These are phyloP conservation scores for Candida khao-thaluensis DNA, from an alignment of 805 yeast species.

Conservation along the genomic window DNA sequence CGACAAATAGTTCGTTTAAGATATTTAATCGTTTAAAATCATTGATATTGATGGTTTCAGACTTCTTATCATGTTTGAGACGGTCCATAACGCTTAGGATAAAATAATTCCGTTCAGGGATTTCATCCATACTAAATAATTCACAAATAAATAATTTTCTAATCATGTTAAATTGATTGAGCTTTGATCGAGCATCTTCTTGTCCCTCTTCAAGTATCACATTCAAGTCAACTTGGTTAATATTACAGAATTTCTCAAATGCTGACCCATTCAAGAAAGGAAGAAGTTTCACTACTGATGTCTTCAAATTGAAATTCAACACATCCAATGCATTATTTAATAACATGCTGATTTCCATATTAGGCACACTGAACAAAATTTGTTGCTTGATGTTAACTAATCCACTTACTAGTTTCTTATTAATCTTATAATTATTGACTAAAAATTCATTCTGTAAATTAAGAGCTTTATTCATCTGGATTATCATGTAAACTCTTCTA, in stretches of 20 bases:
- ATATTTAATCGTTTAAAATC: slow-evolving; percentile 19
- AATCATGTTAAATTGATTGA: slow-evolving; percentile 32
- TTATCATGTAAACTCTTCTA: slow-evolving; percentile 21
- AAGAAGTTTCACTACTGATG: slow-evolving; percentile 28
- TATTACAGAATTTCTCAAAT: slow-evolving; percentile 38
- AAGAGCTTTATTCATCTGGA: slow-evolving; percentile 25
- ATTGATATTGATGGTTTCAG: slow-evolving; percentile 6
- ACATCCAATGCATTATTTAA: slow-evolving; percentile 28
- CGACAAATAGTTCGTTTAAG: slow-evolving; percentile 21
- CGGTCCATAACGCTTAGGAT: slow-evolving; percentile 27
- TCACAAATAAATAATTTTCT: slow-evolving; percentile 40
- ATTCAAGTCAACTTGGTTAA: slow-evolving; percentile 33
- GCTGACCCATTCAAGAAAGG: slow-evolving; percentile 37
- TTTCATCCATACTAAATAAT: slow-evolving; percentile 35
- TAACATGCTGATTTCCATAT: slow-evolving; percentile 15
- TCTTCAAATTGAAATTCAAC: slow-evolving; percentile 26
- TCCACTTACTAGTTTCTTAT: slow-evolving; percentile 33
- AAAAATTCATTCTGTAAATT: slow-evolving; percentile 29
- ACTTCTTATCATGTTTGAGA: slow-evolving; percentile 13
- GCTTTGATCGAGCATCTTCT: slow-evolving; percentile 10
- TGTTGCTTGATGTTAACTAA: slow-evolving; percentile 32
- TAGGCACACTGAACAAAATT: slow-evolving; percentile 24
- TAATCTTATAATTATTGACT: slow-evolving; percentile 33
- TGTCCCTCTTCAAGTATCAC: slow-evolving; percentile 28
- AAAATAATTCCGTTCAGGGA: slow-evolving; percentile 29